These are phyloP conservation scores for Sphagnum magellanicum DNA, from an alignment of 228 moss, liverwort and hornwort genomes.

Conservation along the genomic window DNA sequence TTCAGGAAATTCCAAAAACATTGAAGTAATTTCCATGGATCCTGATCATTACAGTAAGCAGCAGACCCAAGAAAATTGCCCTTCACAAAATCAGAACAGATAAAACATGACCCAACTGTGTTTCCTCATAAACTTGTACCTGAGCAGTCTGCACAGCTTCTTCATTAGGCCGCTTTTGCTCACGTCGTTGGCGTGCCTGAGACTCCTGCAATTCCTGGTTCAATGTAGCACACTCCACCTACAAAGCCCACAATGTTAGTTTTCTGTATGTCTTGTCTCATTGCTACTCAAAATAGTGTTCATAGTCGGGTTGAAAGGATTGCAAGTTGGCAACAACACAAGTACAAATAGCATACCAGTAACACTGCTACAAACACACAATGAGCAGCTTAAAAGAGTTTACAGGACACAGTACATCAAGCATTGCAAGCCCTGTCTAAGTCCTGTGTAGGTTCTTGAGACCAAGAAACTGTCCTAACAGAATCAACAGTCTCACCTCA, in stretches of 20 bases:
- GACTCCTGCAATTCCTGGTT: constrained; percentile 10
- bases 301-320: too few relatives aligned
- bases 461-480: not conserved
- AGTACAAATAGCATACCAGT: too few relatives aligned
- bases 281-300: too few relatives aligned
- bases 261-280: not conserved
- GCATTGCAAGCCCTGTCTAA: not conserved
- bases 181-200: constrained; percentile 4
- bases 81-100: too few relatives aligned
- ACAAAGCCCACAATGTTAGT: not conserved
- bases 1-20: too few relatives aligned
- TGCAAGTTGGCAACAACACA: too few relatives aligned
- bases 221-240: constrained; percentile 15
- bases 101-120: too few relatives aligned
- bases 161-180: constrained; percentile 10
- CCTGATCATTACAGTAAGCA: too few relatives aligned
- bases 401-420: not conserved
- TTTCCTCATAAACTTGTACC: not conserved
- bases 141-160: constrained; percentile 3
- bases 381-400: too few relatives aligned
- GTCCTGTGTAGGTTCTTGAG: not conserved
- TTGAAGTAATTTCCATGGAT: too few relatives aligned
- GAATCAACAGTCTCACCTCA: constrained; percentile 2
- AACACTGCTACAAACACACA: too few relatives aligned
- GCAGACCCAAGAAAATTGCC: too few relatives aligned